These are phyloP conservation scores for Saccharomycopsis sp. DNA, from an alignment of 805 yeast species.

Conservation along the genomic window DNA sequence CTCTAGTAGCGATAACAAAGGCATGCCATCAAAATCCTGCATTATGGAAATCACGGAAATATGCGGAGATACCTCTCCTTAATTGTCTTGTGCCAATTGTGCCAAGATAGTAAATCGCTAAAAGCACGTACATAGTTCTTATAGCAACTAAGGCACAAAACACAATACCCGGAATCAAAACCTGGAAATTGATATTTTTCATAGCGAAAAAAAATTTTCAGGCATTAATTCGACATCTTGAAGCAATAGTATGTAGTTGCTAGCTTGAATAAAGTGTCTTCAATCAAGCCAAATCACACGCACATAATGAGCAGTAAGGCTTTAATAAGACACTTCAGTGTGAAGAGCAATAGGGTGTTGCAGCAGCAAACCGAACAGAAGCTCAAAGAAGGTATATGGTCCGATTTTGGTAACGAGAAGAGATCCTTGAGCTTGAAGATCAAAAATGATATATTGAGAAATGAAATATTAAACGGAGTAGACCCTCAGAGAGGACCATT, in stretches of 20 bases:
- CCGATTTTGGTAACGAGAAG: constrained; percentile 3
- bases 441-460: constrained; percentile 25
- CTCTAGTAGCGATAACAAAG: too few relatives aligned
- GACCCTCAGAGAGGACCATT: constrained; percentile 42
- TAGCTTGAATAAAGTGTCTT: neutral
- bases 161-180: neutral
- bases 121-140: neutral
- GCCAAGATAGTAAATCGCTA: neutral
- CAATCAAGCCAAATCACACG: neutral
- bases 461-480: constrained; percentile 31
- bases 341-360: neutral
- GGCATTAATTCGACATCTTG: neutral
- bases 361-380: neutral
- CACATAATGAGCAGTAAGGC: neutral
- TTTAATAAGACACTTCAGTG: neutral
- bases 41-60: neutral
- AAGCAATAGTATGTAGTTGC: neutral
- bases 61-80: neutral
- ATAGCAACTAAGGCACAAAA: neutral
- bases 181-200: neutral
- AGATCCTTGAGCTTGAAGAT: constrained; percentile 24
- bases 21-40: neutral
- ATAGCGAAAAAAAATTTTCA: neutral
- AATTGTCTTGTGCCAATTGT: too few relatives aligned
- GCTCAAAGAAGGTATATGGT: constrained; percentile 15